Percentiles rank a stretch among this genome's conserved stretches.
phyloP scores from a whole-genome alignment of 305 asterid genomes.

The Fraxinus floribunda region DNA sequence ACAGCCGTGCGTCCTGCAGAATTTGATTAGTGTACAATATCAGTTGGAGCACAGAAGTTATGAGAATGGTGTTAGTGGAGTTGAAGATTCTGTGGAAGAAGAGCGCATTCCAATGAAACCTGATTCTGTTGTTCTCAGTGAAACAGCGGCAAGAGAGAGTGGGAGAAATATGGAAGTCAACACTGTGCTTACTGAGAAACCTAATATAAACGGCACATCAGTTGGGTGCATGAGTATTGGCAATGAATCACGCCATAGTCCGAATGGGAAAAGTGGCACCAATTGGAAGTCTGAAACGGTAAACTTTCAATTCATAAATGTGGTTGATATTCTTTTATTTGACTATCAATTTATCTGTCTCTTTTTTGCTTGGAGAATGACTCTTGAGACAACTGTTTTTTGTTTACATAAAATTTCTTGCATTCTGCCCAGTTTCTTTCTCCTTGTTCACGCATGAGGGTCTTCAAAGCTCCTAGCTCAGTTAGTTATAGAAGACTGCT shows the following conservation, averaged over 20 bases:
- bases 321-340: neutral
- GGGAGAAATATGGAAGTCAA: slow-evolving; percentile 22
- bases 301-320: slow-evolving; percentile 13
- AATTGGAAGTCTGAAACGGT: slow-evolving; percentile 38
- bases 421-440: slow-evolving; percentile 48
- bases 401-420: slow-evolving; percentile 16
- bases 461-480: slow-evolving; percentile 56
- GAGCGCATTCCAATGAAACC: slow-evolving; percentile 54
- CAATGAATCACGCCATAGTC: slow-evolving; percentile 22
- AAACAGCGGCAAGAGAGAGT: slow-evolving; percentile 15
- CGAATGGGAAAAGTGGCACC: slow-evolving; percentile 29
- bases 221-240: neutral
- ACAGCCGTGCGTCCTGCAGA: slow-evolving; percentile 16
- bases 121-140: slow-evolving; percentile 38
- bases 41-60: slow-evolving; percentile 13
- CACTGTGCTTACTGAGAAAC: slow-evolving; percentile 19
- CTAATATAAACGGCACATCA: slow-evolving; percentile 15
- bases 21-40: slow-evolving; percentile 22
- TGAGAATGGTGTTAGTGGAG: slow-evolving; percentile 26
- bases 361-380: slow-evolving; percentile 2
- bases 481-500: slow-evolving; percentile 71
- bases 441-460: slow-evolving; percentile 60
- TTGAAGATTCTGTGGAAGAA: slow-evolving; percentile 34
- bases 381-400: neutral
- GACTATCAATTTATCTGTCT: neutral